A percentile compares a stretch with the other conserved stretches of the same genome.
Conservation (phyloP, 2,329 filamentous ascomycete genomes). For the Capronia epimyces region DNA sequence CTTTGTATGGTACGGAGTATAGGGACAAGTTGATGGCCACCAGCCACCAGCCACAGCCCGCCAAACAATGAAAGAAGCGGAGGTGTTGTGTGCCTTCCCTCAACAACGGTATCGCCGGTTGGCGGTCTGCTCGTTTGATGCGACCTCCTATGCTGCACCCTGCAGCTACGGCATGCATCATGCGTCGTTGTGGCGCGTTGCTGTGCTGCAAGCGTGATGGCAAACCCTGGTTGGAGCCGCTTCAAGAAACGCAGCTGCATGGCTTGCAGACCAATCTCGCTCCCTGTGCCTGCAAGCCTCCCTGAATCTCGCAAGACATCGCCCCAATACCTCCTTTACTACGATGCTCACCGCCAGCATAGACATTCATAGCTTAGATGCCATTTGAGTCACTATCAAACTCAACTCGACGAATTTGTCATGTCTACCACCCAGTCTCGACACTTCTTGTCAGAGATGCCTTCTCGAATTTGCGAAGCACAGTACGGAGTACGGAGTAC, state of each 20-base stretch:
- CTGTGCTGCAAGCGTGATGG: not conserved
- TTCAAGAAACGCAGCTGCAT: constrained; percentile 2
- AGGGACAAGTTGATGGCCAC: too few relatives aligned
- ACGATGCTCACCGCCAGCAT: not conserved
- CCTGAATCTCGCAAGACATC: not conserved
- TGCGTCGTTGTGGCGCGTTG: constrained; percentile 8
- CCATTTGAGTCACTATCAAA: too few relatives aligned
- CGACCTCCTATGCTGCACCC: too few relatives aligned
- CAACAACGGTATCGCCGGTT: too few relatives aligned
- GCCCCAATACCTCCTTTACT: not conserved
- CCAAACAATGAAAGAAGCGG: too few relatives aligned
- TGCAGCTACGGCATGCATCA: constrained; percentile 13
- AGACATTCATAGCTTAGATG: too few relatives aligned
- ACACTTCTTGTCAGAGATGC: too few relatives aligned
- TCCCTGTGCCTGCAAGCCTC: not conserved
- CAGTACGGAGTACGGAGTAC: not conserved
- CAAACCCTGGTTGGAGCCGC: constrained; percentile 1
- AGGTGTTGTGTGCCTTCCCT: too few relatives aligned
- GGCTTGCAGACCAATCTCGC: not conserved
- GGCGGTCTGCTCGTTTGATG: too few relatives aligned
- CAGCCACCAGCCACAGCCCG: too few relatives aligned
- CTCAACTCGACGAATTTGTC: not conserved
- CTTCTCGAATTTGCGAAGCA: not conserved
- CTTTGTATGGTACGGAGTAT: too few relatives aligned
- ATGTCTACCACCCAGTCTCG: too few relatives aligned